A percentile compares a stretch with the other conserved stretches of the same genome.
phyloP scores from a whole-genome alignment of 2,329 filamentous ascomycete genomes.

The Ilyonectria mors-panacis region DNA sequence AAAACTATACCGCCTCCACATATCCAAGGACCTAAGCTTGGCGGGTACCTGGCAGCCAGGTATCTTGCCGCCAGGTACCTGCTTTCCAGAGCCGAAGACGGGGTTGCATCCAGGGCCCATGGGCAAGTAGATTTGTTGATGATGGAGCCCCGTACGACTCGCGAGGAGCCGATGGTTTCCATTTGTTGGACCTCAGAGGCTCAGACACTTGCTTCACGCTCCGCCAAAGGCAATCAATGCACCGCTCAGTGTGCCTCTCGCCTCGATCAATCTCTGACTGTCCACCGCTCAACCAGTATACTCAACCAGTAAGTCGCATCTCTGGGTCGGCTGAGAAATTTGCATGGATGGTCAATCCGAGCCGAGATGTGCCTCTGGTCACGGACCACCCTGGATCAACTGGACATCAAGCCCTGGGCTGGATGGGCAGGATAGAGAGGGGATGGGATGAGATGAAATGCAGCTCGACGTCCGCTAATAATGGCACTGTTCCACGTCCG shows the following conservation, averaged over 20 bases:
- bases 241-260: slow-evolving; percentile 4
- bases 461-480: slow-evolving; percentile 23
- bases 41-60: not conserved
- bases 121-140: slow-evolving; percentile 10
- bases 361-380: slow-evolving; percentile 30
- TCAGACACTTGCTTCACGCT: slow-evolving; percentile 12
- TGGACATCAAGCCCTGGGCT: slow-evolving; percentile 22
- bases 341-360: slow-evolving; percentile 29
- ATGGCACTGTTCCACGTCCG: slow-evolving; percentile 27
- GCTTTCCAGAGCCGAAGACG: slow-evolving; percentile 2
- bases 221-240: slow-evolving; percentile 17
- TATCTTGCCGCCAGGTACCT: slow-evolving; percentile 5
- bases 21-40: not conserved
- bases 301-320: slow-evolving; percentile 7
- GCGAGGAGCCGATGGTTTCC: slow-evolving; percentile 16
- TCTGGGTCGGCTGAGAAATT: slow-evolving; percentile 28
- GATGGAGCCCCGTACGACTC: slow-evolving; percentile 23
- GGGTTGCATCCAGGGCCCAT: slow-evolving; percentile 7
- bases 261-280: slow-evolving; percentile 14
- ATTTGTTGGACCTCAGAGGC: slow-evolving; percentile 18
- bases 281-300: slow-evolving; percentile 4
- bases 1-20: not conserved
- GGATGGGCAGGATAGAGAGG: slow-evolving; percentile 13
- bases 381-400: slow-evolving; percentile 26
- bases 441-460: slow-evolving; percentile 31